Conservation (phyloP, 805 yeast genomes). For the Saccharomycopsis guyanensis region DNA sequence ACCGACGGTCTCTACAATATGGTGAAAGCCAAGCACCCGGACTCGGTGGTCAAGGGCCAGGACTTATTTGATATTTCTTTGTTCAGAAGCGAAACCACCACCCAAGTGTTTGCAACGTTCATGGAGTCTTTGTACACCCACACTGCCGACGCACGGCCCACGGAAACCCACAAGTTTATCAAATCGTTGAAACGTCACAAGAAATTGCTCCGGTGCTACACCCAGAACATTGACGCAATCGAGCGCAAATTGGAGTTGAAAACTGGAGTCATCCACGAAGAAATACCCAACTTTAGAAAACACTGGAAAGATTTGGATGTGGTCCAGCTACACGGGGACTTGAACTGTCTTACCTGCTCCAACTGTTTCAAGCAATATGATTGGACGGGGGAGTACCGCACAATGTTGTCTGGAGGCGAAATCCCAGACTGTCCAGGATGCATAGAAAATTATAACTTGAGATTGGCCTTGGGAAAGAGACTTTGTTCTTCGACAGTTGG, state of each 20-base stretch:
- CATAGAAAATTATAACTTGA: constrained; percentile 42
- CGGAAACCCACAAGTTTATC: constrained; percentile 77
- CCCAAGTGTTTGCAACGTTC: constrained; percentile 74
- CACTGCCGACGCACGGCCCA: constrained; percentile 63
- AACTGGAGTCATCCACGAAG: constrained; percentile 40
- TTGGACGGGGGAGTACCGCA: constrained; percentile 53
- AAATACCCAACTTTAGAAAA: constrained; percentile 26
- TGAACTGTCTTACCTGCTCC: constrained; percentile 70
- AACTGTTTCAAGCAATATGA: constrained; percentile 48
- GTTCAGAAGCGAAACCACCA: constrained; percentile 59
- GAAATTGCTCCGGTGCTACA: constrained; percentile 76
- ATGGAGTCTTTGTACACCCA: constrained; percentile 73
- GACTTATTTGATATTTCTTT: constrained; percentile 85
- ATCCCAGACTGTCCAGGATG: constrained; percentile 77
- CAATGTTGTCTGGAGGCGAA: constrained; percentile 47
- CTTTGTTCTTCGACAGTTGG: constrained; percentile 51
- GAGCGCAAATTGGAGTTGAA: constrained; percentile 60
- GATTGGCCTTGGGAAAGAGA: constrained; percentile 67
- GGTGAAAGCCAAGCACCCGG: constrained; percentile 56
- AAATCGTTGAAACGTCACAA: constrained; percentile 49
- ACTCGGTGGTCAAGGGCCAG: constrained; percentile 65
- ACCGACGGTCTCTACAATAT: constrained; percentile 73
- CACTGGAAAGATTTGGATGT: constrained; percentile 65
- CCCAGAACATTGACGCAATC: constrained; percentile 90
- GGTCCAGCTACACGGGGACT: constrained; percentile 86